Evolutionary conservation across 805 yeast genomes (phyloP), one percentile per base, ranked within the genome.

Genomic region (Huiozyma naganishii): DNA sequence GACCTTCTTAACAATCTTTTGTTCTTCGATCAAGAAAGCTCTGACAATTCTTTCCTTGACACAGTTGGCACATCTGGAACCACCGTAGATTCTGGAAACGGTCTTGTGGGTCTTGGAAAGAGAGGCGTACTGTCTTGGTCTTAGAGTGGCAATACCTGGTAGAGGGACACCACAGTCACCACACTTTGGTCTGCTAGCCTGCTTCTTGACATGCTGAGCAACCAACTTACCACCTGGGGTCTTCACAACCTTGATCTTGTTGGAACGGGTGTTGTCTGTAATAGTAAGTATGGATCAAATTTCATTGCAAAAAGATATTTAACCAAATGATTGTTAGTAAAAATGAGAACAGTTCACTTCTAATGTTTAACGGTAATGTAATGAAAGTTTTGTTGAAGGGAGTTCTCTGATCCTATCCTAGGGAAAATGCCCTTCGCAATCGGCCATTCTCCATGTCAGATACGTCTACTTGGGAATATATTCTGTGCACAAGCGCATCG

Each of bases 11-110:
- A 92, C 98, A 59, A 92, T 89, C 86, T 92, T 92, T 79, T 92
- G 97, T 79, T 92, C 98, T 80, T 92, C 98, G 61, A 92, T 86
- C 73, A 92, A 83, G 88, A 92, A 92, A 68, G 98, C 97, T 79
- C 97, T 90, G 71, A 90, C 90, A 65, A 92, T 81, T 82, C 97
- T 86, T 76, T 90, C 95, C 83, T 89, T 89, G 71, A 90, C 97
- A 79, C 95, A 86, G 86, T 79, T 86, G 72, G 90, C 95, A 78
- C 90, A 86, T 79, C 83, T 83, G 68, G 86, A 80, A 73, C 98
- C 98, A 79, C 98, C 98, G 89, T 92, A 92, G 65, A 96, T 89
- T 82, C 98, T 90, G 69, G 90, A 89, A 62, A 92, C 98, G 61
- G 95, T 83, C 83, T 92, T 92, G 79, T 82, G 84, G 68, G 95